Percentiles rank a stretch among this genome's conserved stretches.
These are phyloP conservation scores for Arthrobotrys musiformis DNA, from an alignment of 2,329 filamentous ascomycete genomes.

Conservation along the genomic window DNA sequence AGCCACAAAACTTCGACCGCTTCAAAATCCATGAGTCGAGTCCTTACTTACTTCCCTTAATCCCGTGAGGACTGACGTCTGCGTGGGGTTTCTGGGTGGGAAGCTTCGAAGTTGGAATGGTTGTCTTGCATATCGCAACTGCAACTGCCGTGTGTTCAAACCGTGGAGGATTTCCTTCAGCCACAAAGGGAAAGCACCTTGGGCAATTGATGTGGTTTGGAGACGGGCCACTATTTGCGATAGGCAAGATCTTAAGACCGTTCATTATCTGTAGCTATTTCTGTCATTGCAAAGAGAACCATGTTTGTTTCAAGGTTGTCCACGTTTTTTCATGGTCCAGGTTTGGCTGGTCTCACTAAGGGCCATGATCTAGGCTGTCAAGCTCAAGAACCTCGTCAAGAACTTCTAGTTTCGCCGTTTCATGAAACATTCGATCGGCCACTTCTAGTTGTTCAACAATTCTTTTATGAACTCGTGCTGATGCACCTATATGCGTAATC, in stretches of 20 bases:
- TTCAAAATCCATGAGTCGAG: background rate
- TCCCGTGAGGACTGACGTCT: background rate
- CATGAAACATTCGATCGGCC: conserved; percentile 42
- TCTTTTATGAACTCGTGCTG: background rate
- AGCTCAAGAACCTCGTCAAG: background rate
- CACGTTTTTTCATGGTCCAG: conserved; percentile 28
- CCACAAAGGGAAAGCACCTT: background rate
- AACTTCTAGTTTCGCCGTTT: conserved; percentile 27
- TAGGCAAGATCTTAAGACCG: background rate
- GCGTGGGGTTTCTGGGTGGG: too few species aligned
- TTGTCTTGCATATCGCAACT: background rate
- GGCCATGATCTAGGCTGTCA: background rate
- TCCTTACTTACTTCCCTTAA: background rate
- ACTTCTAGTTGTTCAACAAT: background rate
- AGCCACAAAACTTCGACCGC: conserved; percentile 13
- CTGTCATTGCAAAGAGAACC: background rate
- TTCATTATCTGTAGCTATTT: conserved; percentile 31
- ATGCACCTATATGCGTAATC: background rate
- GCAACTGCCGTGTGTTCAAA: background rate
- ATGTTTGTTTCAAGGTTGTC: conserved; percentile 32
- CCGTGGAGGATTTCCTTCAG: background rate
- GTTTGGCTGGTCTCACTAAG: too few species aligned
- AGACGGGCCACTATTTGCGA: background rate
- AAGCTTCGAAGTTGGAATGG: too few species aligned
- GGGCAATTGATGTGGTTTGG: background rate